Conservation (phyloP, 805 yeast species). For the Zygosaccharomyces gambellarensis region DNA sequence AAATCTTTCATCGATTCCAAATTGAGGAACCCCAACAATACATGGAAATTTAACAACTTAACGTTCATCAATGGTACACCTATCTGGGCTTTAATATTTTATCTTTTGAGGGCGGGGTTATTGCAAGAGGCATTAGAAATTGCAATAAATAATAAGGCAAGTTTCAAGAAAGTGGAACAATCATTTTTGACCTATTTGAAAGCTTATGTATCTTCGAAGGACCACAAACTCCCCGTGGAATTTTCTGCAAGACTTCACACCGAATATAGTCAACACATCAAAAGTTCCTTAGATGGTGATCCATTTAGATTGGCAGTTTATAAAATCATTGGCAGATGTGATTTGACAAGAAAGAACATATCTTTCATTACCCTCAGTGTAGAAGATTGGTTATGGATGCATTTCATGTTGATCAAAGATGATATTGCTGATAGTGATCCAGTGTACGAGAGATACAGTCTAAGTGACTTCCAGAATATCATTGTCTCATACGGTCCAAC, state of each 20-base stretch:
- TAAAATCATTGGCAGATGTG: constrained; percentile 89
- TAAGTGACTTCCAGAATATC: constrained; percentile 68
- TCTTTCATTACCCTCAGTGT: constrained; percentile 71
- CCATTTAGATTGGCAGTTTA: constrained; percentile 88
- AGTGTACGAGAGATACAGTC: constrained; percentile 63
- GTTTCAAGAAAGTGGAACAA: constrained; percentile 79
- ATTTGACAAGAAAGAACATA: constrained; percentile 58
- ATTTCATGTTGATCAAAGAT: constrained; percentile 69
- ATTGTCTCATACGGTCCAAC: constrained; percentile 68
- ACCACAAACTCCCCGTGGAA: constrained; percentile 56
- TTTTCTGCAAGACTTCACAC: constrained; percentile 63
- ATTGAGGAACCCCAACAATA: constrained; percentile 40
- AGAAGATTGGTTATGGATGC: constrained; percentile 98
- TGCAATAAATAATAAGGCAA: constrained; percentile 56
- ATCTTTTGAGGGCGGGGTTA: constrained; percentile 79
- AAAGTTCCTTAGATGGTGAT: constrained; percentile 63
- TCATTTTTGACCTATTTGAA: constrained; percentile 76
- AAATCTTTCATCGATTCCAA: constrained; percentile 52
- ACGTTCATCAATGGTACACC: constrained; percentile 77
- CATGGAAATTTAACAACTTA: constrained; percentile 51
- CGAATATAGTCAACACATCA: constrained; percentile 82
- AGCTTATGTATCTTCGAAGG: constrained; percentile 55
- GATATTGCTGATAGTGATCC: constrained; percentile 44
- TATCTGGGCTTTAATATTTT: constrained; percentile 90
- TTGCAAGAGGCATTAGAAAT: constrained; percentile 71